phyloP scores from a whole-genome alignment of 352 stramenopile genomes.

The Phytophthora sansomeana region DNA sequence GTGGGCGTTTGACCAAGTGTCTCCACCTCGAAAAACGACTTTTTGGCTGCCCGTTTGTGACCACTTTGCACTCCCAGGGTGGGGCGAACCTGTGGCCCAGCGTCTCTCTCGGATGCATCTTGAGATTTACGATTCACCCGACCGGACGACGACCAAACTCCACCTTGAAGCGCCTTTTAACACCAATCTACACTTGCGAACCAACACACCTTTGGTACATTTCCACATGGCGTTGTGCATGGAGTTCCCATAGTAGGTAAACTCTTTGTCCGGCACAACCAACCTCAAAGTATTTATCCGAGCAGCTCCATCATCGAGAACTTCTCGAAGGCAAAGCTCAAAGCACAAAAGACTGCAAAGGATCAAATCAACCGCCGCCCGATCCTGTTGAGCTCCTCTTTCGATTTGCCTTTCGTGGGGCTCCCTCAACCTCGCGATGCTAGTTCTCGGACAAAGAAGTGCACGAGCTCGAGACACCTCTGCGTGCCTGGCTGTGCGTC shows the following conservation, averaged over 20 bases:
- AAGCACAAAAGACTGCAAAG: background rate
- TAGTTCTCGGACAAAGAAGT: conserved; percentile 39
- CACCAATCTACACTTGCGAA: too few species aligned
- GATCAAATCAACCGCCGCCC: background rate
- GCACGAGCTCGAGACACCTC: conserved; percentile 16
- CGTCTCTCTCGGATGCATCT: conserved; percentile 30
- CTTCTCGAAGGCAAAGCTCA: conserved; percentile 12
- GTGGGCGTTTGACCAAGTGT: conserved; percentile 12
- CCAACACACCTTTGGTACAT: too few species aligned
- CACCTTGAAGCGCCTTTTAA: conserved; percentile 1
- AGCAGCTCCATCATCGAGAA: conserved; percentile 18
- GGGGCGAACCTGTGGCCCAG: conserved; percentile 31
- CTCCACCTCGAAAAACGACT: conserved; percentile 14
- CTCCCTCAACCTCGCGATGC: conserved; percentile 15
- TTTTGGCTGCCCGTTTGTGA: conserved; percentile 23
- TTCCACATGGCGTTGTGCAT: too few species aligned
- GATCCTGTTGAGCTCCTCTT: conserved; percentile 27
- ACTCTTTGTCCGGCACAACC: background rate
- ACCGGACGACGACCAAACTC: conserved; percentile 22
- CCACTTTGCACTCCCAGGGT: conserved; percentile 25
- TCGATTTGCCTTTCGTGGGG: conserved; percentile 26
- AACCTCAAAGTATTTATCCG: too few species aligned
- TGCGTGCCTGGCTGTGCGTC: conserved; percentile 16
- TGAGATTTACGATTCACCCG: conserved; percentile 29
- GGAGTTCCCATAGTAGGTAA: too few species aligned